Conservation (phyloP, 2,329 filamentous ascomycete genomes). For the Cercospora sojina region DNA sequence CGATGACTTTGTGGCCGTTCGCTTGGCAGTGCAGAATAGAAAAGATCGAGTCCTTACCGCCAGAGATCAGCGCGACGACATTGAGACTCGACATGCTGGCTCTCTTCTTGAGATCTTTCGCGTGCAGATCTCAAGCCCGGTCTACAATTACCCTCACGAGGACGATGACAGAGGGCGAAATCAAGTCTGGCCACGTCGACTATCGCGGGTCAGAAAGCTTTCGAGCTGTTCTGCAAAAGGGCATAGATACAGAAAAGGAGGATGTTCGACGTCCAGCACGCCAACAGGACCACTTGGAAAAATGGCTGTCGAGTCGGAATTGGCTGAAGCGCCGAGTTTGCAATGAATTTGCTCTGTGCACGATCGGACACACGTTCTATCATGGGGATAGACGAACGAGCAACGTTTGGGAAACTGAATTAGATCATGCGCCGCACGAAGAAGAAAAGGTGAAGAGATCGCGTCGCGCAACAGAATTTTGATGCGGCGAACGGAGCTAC, state of each 20-base stretch:
- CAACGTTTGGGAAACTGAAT: slow-evolving; percentile 35
- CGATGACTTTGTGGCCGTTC: slow-evolving; percentile 81
- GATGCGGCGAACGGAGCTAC: neutral
- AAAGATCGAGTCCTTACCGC: slow-evolving; percentile 96
- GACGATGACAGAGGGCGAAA: neutral
- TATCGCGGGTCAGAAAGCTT: slow-evolving; percentile 12
- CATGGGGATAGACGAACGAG: slow-evolving; percentile 29
- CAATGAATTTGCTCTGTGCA: slow-evolving; percentile 39
- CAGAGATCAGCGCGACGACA: slow-evolving; percentile 90
- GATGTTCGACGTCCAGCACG: slow-evolving; percentile 38
- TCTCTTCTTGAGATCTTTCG: neutral
- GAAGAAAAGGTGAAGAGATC: slow-evolving; percentile 22
- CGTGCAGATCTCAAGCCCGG: neutral
- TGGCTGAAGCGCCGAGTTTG: slow-evolving; percentile 35
- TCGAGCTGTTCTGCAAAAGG: neutral
- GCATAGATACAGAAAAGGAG: slow-evolving; percentile 9
- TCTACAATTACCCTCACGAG: neutral
- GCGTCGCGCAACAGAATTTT: slow-evolving; percentile 12
- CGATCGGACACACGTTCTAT: slow-evolving; percentile 36
- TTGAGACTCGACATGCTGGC: slow-evolving; percentile 49
- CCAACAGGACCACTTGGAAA: slow-evolving; percentile 37
- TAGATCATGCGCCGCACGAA: slow-evolving; percentile 39
- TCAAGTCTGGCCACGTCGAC: neutral
- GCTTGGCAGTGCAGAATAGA: slow-evolving; percentile 84
- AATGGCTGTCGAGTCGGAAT: slow-evolving; percentile 35